A percentile compares a stretch with the other conserved stretches of the same genome.
These are phyloP conservation scores for Millerozyma miso DNA, from an alignment of 805 yeast species.

Conservation along the genomic window DNA sequence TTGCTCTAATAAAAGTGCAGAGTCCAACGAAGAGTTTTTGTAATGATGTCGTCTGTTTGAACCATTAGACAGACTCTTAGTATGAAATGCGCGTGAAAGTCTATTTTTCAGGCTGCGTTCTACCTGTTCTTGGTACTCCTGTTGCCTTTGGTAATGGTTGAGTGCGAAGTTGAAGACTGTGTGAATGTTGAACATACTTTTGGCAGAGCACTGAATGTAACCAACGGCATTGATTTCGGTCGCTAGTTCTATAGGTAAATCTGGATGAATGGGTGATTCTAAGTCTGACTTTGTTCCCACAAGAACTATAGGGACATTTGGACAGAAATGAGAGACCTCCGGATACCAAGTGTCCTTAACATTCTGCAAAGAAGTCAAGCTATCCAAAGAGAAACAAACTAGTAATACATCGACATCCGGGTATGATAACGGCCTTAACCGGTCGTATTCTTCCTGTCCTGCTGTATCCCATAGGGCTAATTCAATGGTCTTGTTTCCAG, in stretches of 20 bases:
- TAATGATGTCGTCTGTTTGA: slow-evolving; percentile 31
- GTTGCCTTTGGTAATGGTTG: slow-evolving; percentile 37
- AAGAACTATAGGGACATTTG: slow-evolving; percentile 68
- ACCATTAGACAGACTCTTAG: slow-evolving; percentile 19
- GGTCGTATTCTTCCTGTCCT: slow-evolving; percentile 82
- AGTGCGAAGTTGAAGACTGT: slow-evolving; percentile 66
- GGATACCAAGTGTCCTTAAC: slow-evolving; percentile 84
- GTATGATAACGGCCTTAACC: slow-evolving; percentile 73
- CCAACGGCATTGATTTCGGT: slow-evolving; percentile 61
- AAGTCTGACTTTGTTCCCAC: slow-evolving; percentile 84
- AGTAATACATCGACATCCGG: slow-evolving; percentile 74
- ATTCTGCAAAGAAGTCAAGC: slow-evolving; percentile 59
- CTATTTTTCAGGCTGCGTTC: slow-evolving; percentile 33
- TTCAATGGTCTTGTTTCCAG: slow-evolving; percentile 75
- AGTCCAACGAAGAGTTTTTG: slow-evolving; percentile 34
- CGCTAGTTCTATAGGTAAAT: slow-evolving; percentile 51
- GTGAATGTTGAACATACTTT: slow-evolving; percentile 58
- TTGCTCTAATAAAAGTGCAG: slow-evolving; percentile 32
- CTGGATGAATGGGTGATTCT: slow-evolving; percentile 32
- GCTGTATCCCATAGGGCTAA: slow-evolving; percentile 87
- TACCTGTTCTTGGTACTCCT: slow-evolving; percentile 31
- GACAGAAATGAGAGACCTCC: slow-evolving; percentile 79
- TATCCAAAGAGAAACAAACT: slow-evolving; percentile 71
- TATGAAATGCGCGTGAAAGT: slow-evolving; percentile 28
- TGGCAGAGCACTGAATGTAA: slow-evolving; percentile 80